phyloP scores from a whole-genome alignment of 1,284 basidiomycete genomes.

The Wallemia hederae region DNA sequence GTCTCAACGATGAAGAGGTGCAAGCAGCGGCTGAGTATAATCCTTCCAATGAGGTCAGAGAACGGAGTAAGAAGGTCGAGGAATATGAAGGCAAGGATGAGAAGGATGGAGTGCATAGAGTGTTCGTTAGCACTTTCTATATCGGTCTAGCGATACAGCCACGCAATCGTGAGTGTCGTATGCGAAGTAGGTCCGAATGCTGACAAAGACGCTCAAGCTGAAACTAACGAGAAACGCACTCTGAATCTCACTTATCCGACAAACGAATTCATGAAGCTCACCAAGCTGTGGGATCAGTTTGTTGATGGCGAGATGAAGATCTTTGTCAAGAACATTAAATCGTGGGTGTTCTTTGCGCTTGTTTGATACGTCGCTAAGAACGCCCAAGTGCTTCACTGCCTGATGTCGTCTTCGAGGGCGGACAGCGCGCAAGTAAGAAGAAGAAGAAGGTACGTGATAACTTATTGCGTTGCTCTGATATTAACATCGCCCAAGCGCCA shows the following conservation, averaged over 20 bases:
- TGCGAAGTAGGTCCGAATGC: constrained; percentile 7
- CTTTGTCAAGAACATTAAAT: constrained; percentile 72
- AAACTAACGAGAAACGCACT: constrained; percentile 23
- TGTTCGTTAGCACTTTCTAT: constrained; percentile 84
- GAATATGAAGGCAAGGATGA: constrained; percentile 51
- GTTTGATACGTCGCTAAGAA: background rate
- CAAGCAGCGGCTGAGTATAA: constrained; percentile 70
- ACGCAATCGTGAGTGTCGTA: constrained; percentile 36
- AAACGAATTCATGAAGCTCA: constrained; percentile 76
- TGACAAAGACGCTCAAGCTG: constrained; percentile 7
- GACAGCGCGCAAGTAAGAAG: background rate
- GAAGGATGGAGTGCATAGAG: constrained; percentile 26
- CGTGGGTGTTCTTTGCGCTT: constrained; percentile 23
- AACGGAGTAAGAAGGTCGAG: constrained; percentile 36
- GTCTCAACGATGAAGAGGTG: constrained; percentile 58
- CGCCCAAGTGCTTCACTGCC: background rate
- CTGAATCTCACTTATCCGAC: constrained; percentile 94
- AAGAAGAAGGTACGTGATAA: background rate
- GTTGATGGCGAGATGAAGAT: constrained; percentile 83
- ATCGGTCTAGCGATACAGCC: constrained; percentile 82
- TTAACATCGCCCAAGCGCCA: background rate
- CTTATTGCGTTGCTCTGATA: constrained; percentile 2
- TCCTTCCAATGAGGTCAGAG: constrained; percentile 35
- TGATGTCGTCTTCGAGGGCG: background rate
- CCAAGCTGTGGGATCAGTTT: constrained; percentile 88